Conservation (phyloP, 75 land plant genomes). For the Cunninghamia lanceolata region DNA sequence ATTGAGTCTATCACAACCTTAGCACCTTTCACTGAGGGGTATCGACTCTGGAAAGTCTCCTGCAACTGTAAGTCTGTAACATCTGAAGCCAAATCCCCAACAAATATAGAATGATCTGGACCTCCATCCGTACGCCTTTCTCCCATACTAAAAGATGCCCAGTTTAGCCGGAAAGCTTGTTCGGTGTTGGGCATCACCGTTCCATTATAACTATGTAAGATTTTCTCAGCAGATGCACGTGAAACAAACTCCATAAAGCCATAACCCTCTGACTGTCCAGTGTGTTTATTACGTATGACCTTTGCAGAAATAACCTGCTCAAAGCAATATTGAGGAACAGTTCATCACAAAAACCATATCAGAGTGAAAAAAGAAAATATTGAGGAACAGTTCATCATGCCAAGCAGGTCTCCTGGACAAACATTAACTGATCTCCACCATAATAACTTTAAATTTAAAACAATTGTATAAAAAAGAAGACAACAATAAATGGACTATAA, state of each 20-base stretch:
- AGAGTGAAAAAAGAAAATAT: too few relatives aligned
- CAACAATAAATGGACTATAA: not conserved
- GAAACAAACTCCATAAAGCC: constrained; percentile 39
- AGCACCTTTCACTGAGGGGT: constrained; percentile 36
- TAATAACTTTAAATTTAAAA: not conserved
- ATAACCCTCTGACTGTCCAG: constrained; percentile 42
- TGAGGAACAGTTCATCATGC: not conserved
- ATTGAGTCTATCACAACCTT: constrained; percentile 41
- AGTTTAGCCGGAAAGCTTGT: constrained; percentile 36
- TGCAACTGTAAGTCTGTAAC: constrained; percentile 35
- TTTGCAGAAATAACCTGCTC: constrained; percentile 32
- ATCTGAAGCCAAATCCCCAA: constrained; percentile 46
- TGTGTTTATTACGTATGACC: constrained; percentile 44
- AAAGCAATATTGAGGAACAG: not conserved
- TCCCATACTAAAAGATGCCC: constrained; percentile 48
- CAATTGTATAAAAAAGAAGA: not conserved
- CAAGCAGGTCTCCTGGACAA: not conserved
- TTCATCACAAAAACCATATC: not conserved
- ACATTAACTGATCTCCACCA: not conserved
- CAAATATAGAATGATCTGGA: constrained; percentile 49
- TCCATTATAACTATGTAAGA: constrained; percentile 22
- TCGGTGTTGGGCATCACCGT: constrained; percentile 37
- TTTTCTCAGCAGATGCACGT: constrained; percentile 36
- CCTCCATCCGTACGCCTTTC: constrained; percentile 33
- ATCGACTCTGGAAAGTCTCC: constrained; percentile 29